Conservation (phyloP, 352 stramenopile species). For the Phytophthora cactorum region DNA sequence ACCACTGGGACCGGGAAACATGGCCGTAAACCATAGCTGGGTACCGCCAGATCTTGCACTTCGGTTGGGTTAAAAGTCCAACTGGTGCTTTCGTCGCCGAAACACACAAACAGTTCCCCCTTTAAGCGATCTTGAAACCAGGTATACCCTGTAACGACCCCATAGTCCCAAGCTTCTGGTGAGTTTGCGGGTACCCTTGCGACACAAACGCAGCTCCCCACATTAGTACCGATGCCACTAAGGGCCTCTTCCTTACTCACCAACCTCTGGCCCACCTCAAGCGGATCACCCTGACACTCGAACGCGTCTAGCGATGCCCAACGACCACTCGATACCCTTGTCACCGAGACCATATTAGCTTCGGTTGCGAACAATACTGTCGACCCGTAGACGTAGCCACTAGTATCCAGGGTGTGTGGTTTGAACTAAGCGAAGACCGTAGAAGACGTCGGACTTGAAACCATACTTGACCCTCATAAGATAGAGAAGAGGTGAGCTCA, state of each 20-base stretch:
- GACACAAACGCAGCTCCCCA: conserved; percentile 17
- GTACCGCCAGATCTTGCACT: neutral
- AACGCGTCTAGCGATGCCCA: conserved; percentile 3
- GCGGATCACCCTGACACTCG: neutral
- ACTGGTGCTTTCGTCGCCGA: neutral
- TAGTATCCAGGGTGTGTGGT: neutral
- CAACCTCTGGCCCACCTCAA: neutral
- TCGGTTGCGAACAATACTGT: neutral
- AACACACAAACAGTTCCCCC: neutral
- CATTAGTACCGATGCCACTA: conserved; percentile 16
- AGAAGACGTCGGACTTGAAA: neutral
- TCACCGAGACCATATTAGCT: neutral
- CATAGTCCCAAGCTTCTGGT: conserved; percentile 11
- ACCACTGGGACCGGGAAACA: conserved; percentile 5
- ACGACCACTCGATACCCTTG: neutral
- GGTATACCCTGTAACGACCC: conserved; percentile 16
- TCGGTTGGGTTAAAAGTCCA: neutral
- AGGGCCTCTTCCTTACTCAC: conserved; percentile 12
- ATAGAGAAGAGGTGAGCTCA: too few species aligned
- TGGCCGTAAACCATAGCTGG: conserved; percentile 6
- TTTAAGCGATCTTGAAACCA: conserved; percentile 1
- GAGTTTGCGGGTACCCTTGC: neutral
- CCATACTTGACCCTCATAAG: too few species aligned
- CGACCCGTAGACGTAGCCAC: conserved; percentile 14
- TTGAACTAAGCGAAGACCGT: conserved; percentile 15